phyloP scores from a whole-genome alignment of 2,329 filamentous ascomycete species.

The Penicillium sp. region DNA sequence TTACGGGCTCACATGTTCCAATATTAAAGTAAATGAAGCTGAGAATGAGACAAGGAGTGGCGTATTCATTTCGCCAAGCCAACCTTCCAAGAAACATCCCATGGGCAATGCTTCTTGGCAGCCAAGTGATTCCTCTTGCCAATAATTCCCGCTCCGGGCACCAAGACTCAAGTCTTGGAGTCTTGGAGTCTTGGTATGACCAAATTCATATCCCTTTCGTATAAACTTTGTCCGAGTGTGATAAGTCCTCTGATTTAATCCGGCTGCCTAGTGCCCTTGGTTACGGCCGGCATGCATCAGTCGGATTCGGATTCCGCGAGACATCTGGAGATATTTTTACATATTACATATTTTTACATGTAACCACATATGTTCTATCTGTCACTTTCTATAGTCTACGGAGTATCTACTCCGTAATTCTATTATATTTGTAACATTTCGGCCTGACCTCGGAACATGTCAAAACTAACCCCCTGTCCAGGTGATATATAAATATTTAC shows the following conservation, averaged over 20 bases:
- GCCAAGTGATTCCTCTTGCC: slow-evolving; percentile 30
- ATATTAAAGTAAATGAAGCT: neutral
- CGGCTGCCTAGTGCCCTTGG: slow-evolving; percentile 9
- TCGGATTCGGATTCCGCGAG: slow-evolving; percentile 1
- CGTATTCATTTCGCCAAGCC: slow-evolving; percentile 18
- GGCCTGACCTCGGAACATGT: neutral
- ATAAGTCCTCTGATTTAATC: slow-evolving; percentile 3
- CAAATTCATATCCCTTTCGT: slow-evolving; percentile 2
- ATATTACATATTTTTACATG: neutral
- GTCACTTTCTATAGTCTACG: neutral
- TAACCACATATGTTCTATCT: neutral
- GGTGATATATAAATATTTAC: neutral
- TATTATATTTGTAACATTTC: neutral
- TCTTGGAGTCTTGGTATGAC: slow-evolving; percentile 21
- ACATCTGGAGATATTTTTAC: neutral
- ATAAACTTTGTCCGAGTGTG: neutral
- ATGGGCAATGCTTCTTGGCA: slow-evolving; percentile 26
- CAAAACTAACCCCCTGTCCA: neutral
- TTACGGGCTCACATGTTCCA: neutral
- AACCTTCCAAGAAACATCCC: slow-evolving; percentile 9
- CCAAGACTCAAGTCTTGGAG: slow-evolving; percentile 10
- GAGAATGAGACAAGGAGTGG: neutral
- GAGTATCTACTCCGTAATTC: too few relatives aligned
- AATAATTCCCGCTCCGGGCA: slow-evolving; percentile 27
- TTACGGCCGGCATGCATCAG: slow-evolving; percentile 3